Evolutionary conservation across 2,329 filamentous ascomycete genomes (phyloP), one percentile per base, ranked within the genome.

Genomic region (Penicillium sp.): DNA sequence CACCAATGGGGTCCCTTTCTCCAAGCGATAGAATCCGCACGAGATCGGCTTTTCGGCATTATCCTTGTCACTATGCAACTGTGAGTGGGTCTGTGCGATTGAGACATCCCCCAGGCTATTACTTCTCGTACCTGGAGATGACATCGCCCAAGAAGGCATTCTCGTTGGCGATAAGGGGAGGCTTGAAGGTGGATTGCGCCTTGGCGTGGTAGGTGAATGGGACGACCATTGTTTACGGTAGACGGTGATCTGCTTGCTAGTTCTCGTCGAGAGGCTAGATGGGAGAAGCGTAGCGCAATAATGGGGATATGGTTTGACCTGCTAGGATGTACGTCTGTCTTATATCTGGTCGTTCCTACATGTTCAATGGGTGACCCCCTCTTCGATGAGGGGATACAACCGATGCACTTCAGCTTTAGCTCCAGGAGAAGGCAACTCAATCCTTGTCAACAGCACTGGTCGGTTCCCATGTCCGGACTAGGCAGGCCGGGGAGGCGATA

Each of bases 121-220:
- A 20, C 20, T 39, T 10, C 20, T 10, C 54, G 14, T 74, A 84
- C 82, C 80, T 83, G 3, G 82, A 82, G 65, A 79, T 78, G 31
- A 90, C 77, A 67, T 90, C 88, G 43, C 86, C 87, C 3, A 90
- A 81, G 71, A 81, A 90, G 34, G 86, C 87, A 69, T 90, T 90
- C 62, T 88, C 84, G 67, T 88, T 87, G 38, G 86, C 85, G 61
- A 90, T 86, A 50, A 88, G 81, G 5, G 86, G 87, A 3, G 86
- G 86, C 68, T 88, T 85, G 76, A 84, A 88, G 41, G 76, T 79
- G 28, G 78, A 81, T 71, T 88, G 85, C 0, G 85, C 86, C 69
- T 86, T 80, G 53, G 81, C 69, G 72, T 81, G 84, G 75, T 88
- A 82, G 54, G 77, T 79, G 72, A 86, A 81, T 39, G 72, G 69